These are phyloP conservation scores for Saturnispora mendoncae DNA, from an alignment of 805 yeast genomes.

Conservation along the genomic window DNA sequence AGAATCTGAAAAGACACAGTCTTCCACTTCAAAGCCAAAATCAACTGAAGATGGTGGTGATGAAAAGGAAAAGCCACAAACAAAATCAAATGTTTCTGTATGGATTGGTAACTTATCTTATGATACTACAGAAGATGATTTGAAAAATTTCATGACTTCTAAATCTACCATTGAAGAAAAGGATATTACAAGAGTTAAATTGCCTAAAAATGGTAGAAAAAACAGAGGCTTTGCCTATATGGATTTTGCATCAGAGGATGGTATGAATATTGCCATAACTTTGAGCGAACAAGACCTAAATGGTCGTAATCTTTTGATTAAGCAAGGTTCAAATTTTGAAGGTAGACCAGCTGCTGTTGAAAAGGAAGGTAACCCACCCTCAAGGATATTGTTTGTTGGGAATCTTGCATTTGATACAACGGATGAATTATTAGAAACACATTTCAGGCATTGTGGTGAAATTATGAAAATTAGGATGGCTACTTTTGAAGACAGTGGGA, in stretches of 20 bases:
- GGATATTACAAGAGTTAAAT: conserved; percentile 65
- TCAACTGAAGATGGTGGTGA: neutral
- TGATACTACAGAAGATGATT: conserved; percentile 70
- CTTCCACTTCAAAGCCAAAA: conserved; percentile 8
- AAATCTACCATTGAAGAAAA: conserved; percentile 49
- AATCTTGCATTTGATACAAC: conserved; percentile 90
- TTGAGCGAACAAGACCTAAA: conserved; percentile 67
- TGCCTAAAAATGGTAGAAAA: conserved; percentile 66
- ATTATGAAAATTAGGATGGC: conserved; percentile 86
- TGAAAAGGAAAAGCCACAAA: conserved; percentile 20
- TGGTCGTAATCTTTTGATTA: conserved; percentile 81
- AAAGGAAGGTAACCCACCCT: conserved; percentile 57
- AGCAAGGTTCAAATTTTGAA: conserved; percentile 69
- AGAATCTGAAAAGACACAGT: conserved; percentile 18
- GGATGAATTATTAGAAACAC: conserved; percentile 64
- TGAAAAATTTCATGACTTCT: conserved; percentile 52
- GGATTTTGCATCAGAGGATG: conserved; percentile 57
- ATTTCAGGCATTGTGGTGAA: conserved; percentile 87
- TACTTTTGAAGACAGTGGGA: conserved; percentile 93
- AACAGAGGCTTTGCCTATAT: conserved; percentile 86
- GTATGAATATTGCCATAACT: conserved; percentile 52
- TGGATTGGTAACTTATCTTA: conserved; percentile 94
- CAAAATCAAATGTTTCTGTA: conserved; percentile 57
- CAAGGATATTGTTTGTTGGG: conserved; percentile 84
- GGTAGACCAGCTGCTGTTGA: conserved; percentile 67